Evolutionary conservation across 2,329 filamentous ascomycete genomes (phyloP).

Genomic region (Tolypocladium guangdongense): DNA sequence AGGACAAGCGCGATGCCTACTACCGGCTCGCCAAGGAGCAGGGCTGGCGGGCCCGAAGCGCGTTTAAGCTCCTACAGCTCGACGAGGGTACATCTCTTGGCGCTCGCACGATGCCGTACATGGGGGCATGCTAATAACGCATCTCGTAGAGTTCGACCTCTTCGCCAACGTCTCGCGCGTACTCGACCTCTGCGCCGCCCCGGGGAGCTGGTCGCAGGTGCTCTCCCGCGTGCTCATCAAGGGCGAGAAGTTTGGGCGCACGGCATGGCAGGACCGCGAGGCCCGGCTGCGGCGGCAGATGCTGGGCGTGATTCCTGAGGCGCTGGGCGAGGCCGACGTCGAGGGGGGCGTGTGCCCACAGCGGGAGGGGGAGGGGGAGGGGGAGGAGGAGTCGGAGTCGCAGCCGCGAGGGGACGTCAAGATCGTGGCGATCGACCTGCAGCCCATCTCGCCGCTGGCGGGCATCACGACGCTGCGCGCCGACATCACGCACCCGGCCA

Average conservation of each 20-base stretch:
- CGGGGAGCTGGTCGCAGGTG: slow-evolving; percentile 95
- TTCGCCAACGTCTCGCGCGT: slow-evolving; percentile 86
- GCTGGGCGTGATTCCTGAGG: slow-evolving; percentile 36
- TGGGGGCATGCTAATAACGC: slow-evolving; percentile 4
- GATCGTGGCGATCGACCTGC: slow-evolving; percentile 91
- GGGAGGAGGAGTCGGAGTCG: slow-evolving; percentile 13
- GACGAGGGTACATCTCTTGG: slow-evolving; percentile 48
- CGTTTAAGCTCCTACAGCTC: slow-evolving; percentile 93
- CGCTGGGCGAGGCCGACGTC: not conserved
- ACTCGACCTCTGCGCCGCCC: slow-evolving; percentile 90
- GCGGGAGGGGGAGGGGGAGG: slow-evolving; percentile 4
- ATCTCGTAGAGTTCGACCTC: slow-evolving; percentile 69
- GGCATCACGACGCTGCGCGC: slow-evolving; percentile 88
- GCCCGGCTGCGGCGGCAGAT: slow-evolving; percentile 52
- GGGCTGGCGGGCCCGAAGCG: slow-evolving; percentile 91
- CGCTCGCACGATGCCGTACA: not conserved
- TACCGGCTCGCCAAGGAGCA: slow-evolving; percentile 97
- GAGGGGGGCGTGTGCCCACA: not conserved
- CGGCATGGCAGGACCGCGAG: slow-evolving; percentile 80
- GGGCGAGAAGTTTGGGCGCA: slow-evolving; percentile 77
- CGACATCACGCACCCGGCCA: slow-evolving; percentile 95
- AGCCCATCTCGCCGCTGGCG: slow-evolving; percentile 88
- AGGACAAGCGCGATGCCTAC: slow-evolving; percentile 97
- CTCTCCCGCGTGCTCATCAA: slow-evolving; percentile 88
- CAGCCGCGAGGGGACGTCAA: slow-evolving; percentile 61